Base-by-base conservation (phyloP, 192 early-diverging fungal species). In the Umbelopsis vinacea region DNA sequence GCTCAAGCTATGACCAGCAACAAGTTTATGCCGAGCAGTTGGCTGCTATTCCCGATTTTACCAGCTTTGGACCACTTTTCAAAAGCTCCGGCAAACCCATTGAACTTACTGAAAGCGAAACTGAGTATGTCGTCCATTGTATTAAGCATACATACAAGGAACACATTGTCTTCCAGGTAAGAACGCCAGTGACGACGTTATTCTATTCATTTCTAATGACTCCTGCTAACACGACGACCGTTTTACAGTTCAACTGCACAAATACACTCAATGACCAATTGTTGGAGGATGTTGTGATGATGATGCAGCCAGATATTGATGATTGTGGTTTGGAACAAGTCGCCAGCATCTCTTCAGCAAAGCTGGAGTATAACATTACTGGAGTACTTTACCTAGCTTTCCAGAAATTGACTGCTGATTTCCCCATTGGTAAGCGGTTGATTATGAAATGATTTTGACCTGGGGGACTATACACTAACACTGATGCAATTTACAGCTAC, bases 191-290 rank as follows among this genome's bases (percentile, higher is more conserved):
- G 11, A 33, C 29, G 3, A 29, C 3, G 29, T 46, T 75, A 15
- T 43, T 9, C 52, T 6, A 40, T 33, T 52, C n/a, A 21, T 53
- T 53, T 19, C 17, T 23, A 46, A 24, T 5, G 12, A 52, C 47
- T 33, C 50, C 29, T n/a, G n/a, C 40, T 21, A 45, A 50, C 19
- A 43, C 5, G 1, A 17, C 7, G 48, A n/a, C 7, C 0, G 1
- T 23, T 46, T 17, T 21, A 46, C 78, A 93, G 89, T 98, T 98
- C 79, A 90, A 94, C 69, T 91, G 94, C 76, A 90, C 84, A 67
- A 99, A 99, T 84, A 99, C 98, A 8, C 86, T 99, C 38, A 92
- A 95, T 74, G 96, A 98, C 76, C 91, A 89, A 45, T 79, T 97
- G 46, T 82, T 98, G 69, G 98, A 97, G 83, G 94, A 97, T 79